Evolutionary conservation across 2,329 filamentous ascomycete genomes (phyloP).

Genomic region (Periconia sp.): DNA sequence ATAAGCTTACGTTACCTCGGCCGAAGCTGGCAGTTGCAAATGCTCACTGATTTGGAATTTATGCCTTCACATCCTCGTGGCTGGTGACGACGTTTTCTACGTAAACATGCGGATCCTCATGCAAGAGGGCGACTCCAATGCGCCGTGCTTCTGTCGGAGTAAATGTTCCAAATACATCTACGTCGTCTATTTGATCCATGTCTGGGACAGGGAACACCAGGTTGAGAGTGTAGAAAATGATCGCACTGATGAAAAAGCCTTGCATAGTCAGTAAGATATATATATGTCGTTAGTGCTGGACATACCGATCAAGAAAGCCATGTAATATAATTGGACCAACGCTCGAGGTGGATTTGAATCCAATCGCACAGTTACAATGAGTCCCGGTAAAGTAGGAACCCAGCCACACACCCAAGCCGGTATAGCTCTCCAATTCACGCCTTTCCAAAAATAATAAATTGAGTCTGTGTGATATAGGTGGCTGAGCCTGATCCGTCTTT

Average conservation of each 20-base stretch:
- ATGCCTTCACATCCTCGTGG: not conserved
- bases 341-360: slow-evolving; percentile 37
- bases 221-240: slow-evolving; percentile 40
- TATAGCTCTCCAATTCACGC: slow-evolving; percentile 48
- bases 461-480: slow-evolving; percentile 43
- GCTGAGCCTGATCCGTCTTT: slow-evolving; percentile 37
- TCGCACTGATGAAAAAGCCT: slow-evolving; percentile 46
- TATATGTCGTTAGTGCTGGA: not conserved
- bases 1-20: too few species aligned
- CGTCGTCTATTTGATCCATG: slow-evolving; percentile 47
- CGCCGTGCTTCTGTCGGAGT: slow-evolving; percentile 46
- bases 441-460: slow-evolving; percentile 49
- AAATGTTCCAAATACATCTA: slow-evolving; percentile 51
- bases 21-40: too few species aligned
- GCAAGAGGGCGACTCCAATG: slow-evolving; percentile 39
- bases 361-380: slow-evolving; percentile 41
- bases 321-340: slow-evolving; percentile 51
- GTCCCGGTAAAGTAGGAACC: slow-evolving; percentile 47
- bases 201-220: slow-evolving; percentile 43
- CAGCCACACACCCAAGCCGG: slow-evolving; percentile 50
- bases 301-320: slow-evolving; percentile 51
- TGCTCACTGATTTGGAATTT: not conserved
- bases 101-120: not conserved
- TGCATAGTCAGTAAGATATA: not conserved
- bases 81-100: not conserved